Conservation (phyloP, 768 basidiomycete species). For the Psilocybe sp. region DNA sequence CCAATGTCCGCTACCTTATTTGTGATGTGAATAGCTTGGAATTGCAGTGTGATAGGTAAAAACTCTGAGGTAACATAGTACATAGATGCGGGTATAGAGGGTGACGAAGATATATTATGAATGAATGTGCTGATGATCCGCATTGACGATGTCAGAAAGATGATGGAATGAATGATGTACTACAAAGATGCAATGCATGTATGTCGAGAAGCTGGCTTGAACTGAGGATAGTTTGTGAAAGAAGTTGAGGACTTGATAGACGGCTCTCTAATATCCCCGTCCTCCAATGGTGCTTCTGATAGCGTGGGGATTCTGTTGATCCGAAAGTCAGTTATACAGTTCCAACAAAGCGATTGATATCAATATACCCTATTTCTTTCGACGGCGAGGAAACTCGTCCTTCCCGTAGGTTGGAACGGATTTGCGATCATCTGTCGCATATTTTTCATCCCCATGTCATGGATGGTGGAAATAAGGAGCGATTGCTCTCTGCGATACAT, state of each 20-base stretch:
- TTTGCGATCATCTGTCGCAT: constrained; percentile 59
- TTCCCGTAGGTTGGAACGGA: constrained; percentile 39
- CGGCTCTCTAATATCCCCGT: constrained; percentile 12
- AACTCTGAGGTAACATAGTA: too few species aligned
- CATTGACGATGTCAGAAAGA: too few species aligned
- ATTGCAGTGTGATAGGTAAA: too few species aligned
- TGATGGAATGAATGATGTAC: too few species aligned
- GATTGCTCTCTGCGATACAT: constrained; percentile 77
- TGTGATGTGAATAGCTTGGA: too few species aligned
- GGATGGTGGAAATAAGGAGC: constrained; percentile 76
- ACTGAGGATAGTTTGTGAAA: too few species aligned
- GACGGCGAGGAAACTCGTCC: constrained; percentile 68
- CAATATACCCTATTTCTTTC: constrained; percentile 52
- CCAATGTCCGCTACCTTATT: too few species aligned
- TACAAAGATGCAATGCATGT: constrained; percentile 2
- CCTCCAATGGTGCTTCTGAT: constrained; percentile 23
- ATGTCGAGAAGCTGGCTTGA: constrained; percentile 1
- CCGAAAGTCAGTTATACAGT: neutral
- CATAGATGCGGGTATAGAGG: too few species aligned
- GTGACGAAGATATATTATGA: too few species aligned
- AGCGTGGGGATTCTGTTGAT: constrained; percentile 21
- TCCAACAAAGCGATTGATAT: neutral
- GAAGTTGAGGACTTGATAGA: neutral
- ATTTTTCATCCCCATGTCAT: constrained; percentile 63
- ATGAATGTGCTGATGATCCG: too few species aligned